A percentile compares a stretch with the other conserved stretches of the same genome.
Conservation (phyloP, 2,329 filamentous ascomycete species). For the Cytospora paraplurivora region DNA sequence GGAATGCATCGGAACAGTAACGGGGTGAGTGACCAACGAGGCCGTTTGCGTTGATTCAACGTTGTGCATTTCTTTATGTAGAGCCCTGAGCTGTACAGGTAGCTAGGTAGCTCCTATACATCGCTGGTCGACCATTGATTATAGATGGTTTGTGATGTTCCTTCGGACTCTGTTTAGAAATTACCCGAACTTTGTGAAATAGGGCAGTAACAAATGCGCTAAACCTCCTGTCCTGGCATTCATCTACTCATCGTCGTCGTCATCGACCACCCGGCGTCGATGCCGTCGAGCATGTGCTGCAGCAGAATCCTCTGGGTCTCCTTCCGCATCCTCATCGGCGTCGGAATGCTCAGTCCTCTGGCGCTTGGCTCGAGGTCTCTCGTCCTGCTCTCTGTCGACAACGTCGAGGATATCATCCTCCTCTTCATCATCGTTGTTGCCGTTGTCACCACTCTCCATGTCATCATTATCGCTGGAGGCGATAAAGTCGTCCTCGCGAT, state of each 20-base stretch:
- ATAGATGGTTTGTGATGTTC: not conserved
- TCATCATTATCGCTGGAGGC: slow-evolving; percentile 73
- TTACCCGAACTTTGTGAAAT: not conserved
- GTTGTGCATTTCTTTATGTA: not conserved
- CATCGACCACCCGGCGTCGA: slow-evolving; percentile 61
- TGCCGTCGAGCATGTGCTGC: slow-evolving; percentile 45
- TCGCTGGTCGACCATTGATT: not conserved
- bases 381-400: slow-evolving; percentile 57
- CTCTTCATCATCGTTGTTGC: slow-evolving; percentile 50
- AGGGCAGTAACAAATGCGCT: not conserved
- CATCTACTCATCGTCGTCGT: slow-evolving; percentile 57
- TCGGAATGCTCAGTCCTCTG: slow-evolving; percentile 55
- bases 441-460: slow-evolving; percentile 52
- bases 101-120: not conserved
- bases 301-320: slow-evolving; percentile 54
- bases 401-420: slow-evolving; percentile 62
- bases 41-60: not conserved
- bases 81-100: not conserved
- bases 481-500: slow-evolving; percentile 78
- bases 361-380: slow-evolving; percentile 50
- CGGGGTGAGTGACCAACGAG: not conserved
- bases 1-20: not conserved
- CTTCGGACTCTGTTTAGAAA: not conserved
- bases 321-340: slow-evolving; percentile 55
- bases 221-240: not conserved